Conservation (phyloP, 108 stramenopile species). For the Cylindrotheca closterium region DNA sequence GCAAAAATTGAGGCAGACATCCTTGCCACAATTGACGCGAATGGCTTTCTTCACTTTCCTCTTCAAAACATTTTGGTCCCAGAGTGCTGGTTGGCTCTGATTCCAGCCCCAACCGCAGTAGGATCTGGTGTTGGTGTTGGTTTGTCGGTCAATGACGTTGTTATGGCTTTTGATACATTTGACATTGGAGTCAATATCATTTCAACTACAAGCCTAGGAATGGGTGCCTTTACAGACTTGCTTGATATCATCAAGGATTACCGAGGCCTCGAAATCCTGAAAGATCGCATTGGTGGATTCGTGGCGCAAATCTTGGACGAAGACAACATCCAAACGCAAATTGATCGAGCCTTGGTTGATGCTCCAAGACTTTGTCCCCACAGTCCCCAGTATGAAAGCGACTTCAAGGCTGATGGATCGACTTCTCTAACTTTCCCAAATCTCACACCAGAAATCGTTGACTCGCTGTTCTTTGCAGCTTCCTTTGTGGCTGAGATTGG, state of each 20-base stretch:
- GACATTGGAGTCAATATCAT: constrained; percentile 1
- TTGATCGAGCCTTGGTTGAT: constrained; percentile 56
- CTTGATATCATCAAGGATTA: constrained; percentile 26
- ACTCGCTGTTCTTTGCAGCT: constrained; percentile 6
- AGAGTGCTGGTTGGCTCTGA: constrained; percentile 57
- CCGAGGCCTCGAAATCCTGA: constrained; percentile 39
- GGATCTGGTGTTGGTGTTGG: not conserved
- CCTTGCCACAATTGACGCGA: constrained; percentile 37
- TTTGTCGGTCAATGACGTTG: not conserved
- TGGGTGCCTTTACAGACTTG: not conserved
- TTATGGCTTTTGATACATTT: not conserved
- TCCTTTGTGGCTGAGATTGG: constrained; percentile 1
- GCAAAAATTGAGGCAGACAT: constrained; percentile 21
- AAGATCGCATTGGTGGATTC: constrained; percentile 42
- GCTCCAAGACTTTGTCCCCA: constrained; percentile 62
- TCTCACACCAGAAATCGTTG: not conserved
- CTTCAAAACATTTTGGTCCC: constrained; percentile 47
- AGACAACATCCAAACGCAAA: constrained; percentile 43
- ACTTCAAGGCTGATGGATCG: not conserved
- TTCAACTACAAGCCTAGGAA: not conserved
- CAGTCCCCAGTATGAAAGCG: constrained; percentile 38
- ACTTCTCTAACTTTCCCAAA: constrained; percentile 1
- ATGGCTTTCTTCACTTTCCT: constrained; percentile 46
- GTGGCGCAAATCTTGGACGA: constrained; percentile 38
- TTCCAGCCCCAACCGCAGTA: constrained; percentile 35